Base-by-base conservation (phyloP, 1,284 basidiomycete species). In the Ganoderma resinaceum region DNA sequence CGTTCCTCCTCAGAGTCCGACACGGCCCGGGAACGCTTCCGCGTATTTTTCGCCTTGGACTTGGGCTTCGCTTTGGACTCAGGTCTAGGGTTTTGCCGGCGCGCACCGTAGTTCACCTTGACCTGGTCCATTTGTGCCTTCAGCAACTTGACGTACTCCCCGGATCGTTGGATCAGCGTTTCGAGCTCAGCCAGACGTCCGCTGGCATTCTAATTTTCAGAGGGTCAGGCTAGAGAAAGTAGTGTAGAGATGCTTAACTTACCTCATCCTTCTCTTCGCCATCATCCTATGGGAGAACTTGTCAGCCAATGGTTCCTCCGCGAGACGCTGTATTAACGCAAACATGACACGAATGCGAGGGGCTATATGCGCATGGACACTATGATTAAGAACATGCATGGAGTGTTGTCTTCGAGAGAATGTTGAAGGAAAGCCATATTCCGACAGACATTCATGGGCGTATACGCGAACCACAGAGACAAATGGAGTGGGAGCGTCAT, bases 121-220 rank as follows among this genome's bases (percentile, higher is more conserved):
- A 78, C 81, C 65, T 81, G 81, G 74, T 91, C 88, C 89, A 93
- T 93, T 66, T 87, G 85, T 31, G 84, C 79, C 63, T 88, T 86
- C 8, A 94, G 80, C 33, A 91, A 81, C 53, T 79, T 81, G 0
- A 91, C 87, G 72, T 89, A 93, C 14, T 87, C 80, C 1, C 85
- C 85, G 0, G 91, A 91, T 72, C 88, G 89, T 66, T 91, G 83
- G 31, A 93, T 83, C 23, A 93, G 84, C 35, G 80, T 84, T 62
- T 87, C 82, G 31, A 93, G 85, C 20, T 85, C 83, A 11, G 78
- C 58, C 23, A 76, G 49, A 2, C 73, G 72, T 31, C 61, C 43
- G 12, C 69, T 52, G 9, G 63, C 55, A 2, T 72, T 71, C 72
- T 74, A 31, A n/a, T 16, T 37, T 20, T 3, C 33, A 38, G 11